Conservation (phyloP, 2,329 filamentous ascomycete genomes). For the Calonectria pteridis region DNA sequence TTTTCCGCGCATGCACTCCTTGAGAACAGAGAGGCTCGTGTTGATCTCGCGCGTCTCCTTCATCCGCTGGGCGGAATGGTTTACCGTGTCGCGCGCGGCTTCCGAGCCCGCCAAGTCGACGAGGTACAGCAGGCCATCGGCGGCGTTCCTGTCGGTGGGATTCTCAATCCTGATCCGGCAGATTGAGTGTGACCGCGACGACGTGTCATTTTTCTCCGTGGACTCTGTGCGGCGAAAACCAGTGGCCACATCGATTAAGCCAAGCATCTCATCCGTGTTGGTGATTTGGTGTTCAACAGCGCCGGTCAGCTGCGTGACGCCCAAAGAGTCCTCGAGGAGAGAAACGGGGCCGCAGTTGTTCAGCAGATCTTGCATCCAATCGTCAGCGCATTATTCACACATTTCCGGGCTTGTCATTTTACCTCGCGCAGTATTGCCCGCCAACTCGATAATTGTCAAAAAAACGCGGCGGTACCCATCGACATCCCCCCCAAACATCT, state of each 20-base stretch:
- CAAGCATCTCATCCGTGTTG: constrained; percentile 45
- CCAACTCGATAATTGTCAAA: constrained; percentile 55
- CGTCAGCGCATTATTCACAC: not conserved
- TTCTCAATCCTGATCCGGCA: constrained; percentile 60
- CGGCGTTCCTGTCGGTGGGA: constrained; percentile 29
- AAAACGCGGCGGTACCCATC: constrained; percentile 48
- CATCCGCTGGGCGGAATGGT: constrained; percentile 58
- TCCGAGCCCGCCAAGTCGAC: constrained; percentile 64
- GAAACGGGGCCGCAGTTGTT: constrained; percentile 56
- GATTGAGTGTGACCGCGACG: constrained; percentile 62
- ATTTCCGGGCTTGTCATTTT: not conserved
- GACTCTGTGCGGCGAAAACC: constrained; percentile 56
- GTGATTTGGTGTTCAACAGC: constrained; percentile 54
- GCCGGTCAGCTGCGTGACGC: constrained; percentile 58
- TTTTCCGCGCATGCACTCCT: constrained; percentile 64
- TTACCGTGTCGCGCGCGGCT: constrained; percentile 55
- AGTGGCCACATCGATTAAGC: constrained; percentile 52
- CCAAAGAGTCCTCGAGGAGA: constrained; percentile 60
- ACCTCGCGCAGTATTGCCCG: constrained; percentile 51
- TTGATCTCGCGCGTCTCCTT: constrained; percentile 62
- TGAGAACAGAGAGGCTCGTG: constrained; percentile 61
- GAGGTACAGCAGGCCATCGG: constrained; percentile 57
- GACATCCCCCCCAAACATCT: constrained; percentile 45
- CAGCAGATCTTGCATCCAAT: constrained; percentile 51
- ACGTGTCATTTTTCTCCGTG: constrained; percentile 60